Percentiles rank a stretch among this genome's conserved stretches.
phyloP scores from a whole-genome alignment of 1,139 yeast genomes.

The Geotrichum cucujoidarum region DNA sequence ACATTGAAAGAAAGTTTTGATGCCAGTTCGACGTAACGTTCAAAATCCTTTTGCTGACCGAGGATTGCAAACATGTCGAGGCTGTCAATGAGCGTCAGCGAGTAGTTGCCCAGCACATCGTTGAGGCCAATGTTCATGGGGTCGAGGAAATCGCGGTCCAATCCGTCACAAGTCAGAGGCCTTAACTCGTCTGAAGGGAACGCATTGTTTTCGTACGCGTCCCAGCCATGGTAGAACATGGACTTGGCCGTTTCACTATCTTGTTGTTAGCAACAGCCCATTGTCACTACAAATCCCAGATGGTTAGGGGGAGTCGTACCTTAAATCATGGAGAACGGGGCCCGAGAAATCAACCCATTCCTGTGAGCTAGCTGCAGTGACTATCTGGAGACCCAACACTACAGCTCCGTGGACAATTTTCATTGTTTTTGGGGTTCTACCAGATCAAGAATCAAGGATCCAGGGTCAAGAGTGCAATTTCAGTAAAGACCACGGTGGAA shows the following conservation, averaged over 20 bases:
- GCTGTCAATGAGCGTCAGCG: constrained; percentile 72
- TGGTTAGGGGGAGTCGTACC: neutral
- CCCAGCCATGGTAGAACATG: constrained; percentile 73
- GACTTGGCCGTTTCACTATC: constrained; percentile 19
- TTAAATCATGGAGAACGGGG: neutral
- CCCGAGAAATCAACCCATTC: constrained; percentile 1
- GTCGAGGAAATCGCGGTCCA: constrained; percentile 57
- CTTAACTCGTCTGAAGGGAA: constrained; percentile 80
- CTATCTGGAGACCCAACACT: neutral
- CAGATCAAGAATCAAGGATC: too few species aligned
- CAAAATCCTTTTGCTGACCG: constrained; percentile 57
- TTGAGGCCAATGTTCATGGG: constrained; percentile 56
- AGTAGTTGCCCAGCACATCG: constrained; percentile 81
- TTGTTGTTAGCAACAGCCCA: neutral
- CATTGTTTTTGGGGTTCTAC: too few species aligned
- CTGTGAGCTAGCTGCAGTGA: neutral
- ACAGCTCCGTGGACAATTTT: neutral
- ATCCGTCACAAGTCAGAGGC: constrained; percentile 68
- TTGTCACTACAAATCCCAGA: neutral
- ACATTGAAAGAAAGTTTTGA: constrained; percentile 49
- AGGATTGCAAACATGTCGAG: constrained; percentile 73
- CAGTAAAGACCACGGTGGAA: too few species aligned
- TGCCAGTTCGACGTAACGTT: constrained; percentile 46
- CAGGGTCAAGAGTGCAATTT: too few species aligned
- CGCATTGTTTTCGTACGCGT: constrained; percentile 62